Evolutionary conservation across 2,329 filamentous ascomycete genomes (phyloP), one percentile per base, ranked within the genome.

Genomic region (Corinectria fuckeliana): DNA sequence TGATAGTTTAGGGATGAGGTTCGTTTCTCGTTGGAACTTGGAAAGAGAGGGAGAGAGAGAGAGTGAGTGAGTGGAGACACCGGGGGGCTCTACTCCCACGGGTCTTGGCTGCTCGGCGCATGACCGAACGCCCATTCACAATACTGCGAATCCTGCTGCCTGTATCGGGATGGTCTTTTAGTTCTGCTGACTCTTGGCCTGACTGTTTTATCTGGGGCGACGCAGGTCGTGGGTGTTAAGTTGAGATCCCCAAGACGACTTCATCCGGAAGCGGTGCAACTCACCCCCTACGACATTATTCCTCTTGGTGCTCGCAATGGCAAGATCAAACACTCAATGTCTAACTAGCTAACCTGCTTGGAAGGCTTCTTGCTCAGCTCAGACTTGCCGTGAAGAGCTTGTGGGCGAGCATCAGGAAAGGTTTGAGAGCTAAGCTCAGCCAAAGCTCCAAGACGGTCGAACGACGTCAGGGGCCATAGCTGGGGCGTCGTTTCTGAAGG

Each of bases 111-210:
- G 18, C 50, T 55, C 50, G 55, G 47, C 28, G 26, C 50, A 60
- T 56, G 30, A 16, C n/a, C 38, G 20, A 45, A 28, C 55, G 54
- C 55, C 71, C 71, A 70, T 61, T 72, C 67, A 71, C 48, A 36
- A 61, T 20, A 23, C 48, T 50, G 56, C 56, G 60, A 74, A 74
- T 72, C 61, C 71, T 72, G 71, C 64, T 74, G 71, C 71, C 72
- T 74, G 63, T 18, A 58, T 45, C 16, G 23, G 26, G 14, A 14
- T 38, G 42, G 25, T 26, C 26, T 5, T 25, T 30, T 14, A 16
- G 25, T 25, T 49, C 38, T 34, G 7, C 11, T 59, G 20, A 32
- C 34, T 39, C 21, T 42, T 47, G 38, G 26, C 44, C 20, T 48
- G 49, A 49, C 44, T 44, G 42, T 53, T 41, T 28, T 39, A 42